Evolutionary conservation across 768 basidiomycete species (phyloP).

Genomic region (Hortiboletus flavorubellus): DNA sequence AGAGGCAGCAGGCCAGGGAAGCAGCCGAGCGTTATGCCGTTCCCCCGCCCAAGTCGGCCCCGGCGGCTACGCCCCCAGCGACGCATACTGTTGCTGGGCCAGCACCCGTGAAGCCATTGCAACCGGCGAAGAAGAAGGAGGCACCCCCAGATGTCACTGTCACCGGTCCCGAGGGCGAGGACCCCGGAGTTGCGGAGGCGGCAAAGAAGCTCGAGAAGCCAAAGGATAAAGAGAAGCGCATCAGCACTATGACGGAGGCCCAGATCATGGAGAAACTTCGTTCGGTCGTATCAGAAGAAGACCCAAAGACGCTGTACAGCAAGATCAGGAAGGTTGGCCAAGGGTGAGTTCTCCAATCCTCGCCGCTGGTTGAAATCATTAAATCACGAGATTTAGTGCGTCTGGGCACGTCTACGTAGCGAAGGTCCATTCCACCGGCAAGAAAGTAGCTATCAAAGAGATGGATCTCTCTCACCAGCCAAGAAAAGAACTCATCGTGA

Average conservation of each 20-base stretch:
- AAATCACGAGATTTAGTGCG: constrained; percentile 52
- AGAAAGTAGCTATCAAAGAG: constrained; percentile 96
- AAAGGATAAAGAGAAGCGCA: constrained; percentile 71
- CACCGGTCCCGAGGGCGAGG: constrained; percentile 43
- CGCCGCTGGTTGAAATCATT: not conserved
- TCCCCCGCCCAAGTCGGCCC: constrained; percentile 42
- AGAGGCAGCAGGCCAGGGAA: constrained; percentile 28
- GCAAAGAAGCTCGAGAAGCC: constrained; percentile 62
- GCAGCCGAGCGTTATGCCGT: constrained; percentile 38
- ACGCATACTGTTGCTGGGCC: constrained; percentile 50
- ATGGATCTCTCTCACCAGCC: constrained; percentile 96
- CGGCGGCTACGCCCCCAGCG: constrained; percentile 42
- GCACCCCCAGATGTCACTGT: constrained; percentile 47
- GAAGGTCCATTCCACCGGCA: constrained; percentile 77
- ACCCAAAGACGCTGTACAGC: constrained; percentile 86
- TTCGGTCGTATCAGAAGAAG: constrained; percentile 80
- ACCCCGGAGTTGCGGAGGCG: constrained; percentile 60
- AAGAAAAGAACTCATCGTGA: constrained; percentile 95
- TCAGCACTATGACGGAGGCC: constrained; percentile 94
- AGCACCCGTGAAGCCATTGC: constrained; percentile 70
- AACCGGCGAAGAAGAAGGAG: constrained; percentile 63
- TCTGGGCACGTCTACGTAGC: constrained; percentile 98
- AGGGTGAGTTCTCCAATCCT: constrained; percentile 59
- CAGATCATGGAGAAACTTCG: constrained; percentile 98
- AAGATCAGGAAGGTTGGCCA: constrained; percentile 99